Evolutionary conservation across 1,284 basidiomycete species (phyloP), one percentile per base, ranked within the genome.

Genomic region (Melampsora larici-populina): DNA sequence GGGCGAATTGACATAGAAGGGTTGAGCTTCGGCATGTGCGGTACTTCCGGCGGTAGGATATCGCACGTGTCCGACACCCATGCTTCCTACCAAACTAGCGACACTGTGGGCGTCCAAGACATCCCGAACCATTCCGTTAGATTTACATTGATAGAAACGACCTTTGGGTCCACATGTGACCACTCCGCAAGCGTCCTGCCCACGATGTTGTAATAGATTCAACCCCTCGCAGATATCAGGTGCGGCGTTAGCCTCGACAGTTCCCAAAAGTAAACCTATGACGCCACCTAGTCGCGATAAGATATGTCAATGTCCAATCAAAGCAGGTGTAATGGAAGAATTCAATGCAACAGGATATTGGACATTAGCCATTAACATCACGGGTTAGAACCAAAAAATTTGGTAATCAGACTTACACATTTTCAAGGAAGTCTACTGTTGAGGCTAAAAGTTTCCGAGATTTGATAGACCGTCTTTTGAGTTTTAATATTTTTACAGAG

Each of bases 101-200:
- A 98, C 86, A 29, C 91, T 88, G 82, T 88, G 88, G 69, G 88
- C 87, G 84, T 97, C 94, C 85, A 99, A 96, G 79, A 99, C 92
- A 84, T 99, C 97, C 78, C 96, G 89, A 82, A 99, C 96, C 97
- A 99, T 99, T 62, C 97, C 97, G 84, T 99, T 99, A n/a, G 94
- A 93, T 86, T 99, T 99, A 88, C 92, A 94, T 85, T 99, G 97
- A 85, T 92, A 96, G 85, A 99, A 93, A 65, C 95, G 90, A 65
- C 97, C 97, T 83, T 94, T 94, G 21, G 90, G 89, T 3, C 95
- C 97, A 84, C 97, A 97, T 66, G 97, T 99, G 79, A 99, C 92
- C 82, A 99, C 92, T 74, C 97, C 97, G 80, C 95, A 97, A 0
- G 97, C 97, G 88, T 99, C 96, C 84, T 99, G 96, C 46, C 96